Base-by-base conservation (phyloP, 2,329 filamentous ascomycete species). In the Pyricularia grisea region DNA sequence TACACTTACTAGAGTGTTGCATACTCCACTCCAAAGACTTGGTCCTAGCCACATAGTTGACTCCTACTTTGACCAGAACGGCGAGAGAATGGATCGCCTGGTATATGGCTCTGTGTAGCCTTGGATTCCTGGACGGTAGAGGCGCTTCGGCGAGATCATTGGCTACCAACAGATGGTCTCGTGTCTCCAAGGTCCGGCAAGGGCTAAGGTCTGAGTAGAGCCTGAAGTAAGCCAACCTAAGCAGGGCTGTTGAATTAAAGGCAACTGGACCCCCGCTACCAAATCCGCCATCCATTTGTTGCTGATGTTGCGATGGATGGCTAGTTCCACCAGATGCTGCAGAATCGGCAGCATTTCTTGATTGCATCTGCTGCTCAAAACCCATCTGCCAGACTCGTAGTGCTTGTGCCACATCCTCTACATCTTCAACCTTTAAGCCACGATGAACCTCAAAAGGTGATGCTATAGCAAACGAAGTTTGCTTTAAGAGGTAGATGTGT, bases 1-100 rank as follows among this genome's bases (percentile, higher is more conserved):
- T 12, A 5, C 42, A 80, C 85, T 81, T 76, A 87, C 85, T 74
- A 31, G 86, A 87, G 75, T 88, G 84, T 71, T 88, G 85, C 74
- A 88, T 87, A 73, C 86, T 88, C 87, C 87, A 88, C 74, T 88
- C 84, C 0, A 85, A 79, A 1, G 85, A 86, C 76, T 88, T 88
- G 5, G 85, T 85, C 71, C 85, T 82, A 61, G 87, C 86, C 66
- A 88, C 85, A 72, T 87, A 88, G 72, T 87, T 87, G 25, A 89
- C 86, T 0, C 87, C 87, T 17, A 83, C 81, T 75, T 88, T 89
- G 70, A 90, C 86, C 28, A 89, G 79, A 80, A 90, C 88, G 3
- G 88, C 89, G 50, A 92, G 79, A 0, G 89, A 88, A 74, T 91
- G 89, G 31, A 89, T 86, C 1, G 88, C 87, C 73, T 92, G 89